Conservation (phyloP, 257 asterid genomes). For the Penstemon davidsonii region DNA sequence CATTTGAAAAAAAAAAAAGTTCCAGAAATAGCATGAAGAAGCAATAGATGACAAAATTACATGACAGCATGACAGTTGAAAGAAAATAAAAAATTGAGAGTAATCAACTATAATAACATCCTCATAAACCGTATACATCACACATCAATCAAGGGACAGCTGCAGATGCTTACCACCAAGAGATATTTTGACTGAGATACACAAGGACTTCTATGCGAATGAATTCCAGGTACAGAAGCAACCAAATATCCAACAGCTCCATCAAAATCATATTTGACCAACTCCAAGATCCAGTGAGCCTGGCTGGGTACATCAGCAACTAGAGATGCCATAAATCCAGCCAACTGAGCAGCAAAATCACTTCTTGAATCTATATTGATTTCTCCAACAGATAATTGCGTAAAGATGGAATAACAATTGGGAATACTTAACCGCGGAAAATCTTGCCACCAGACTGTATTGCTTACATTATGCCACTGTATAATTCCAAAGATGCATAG, state of each 20-base stretch:
- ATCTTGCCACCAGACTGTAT: conserved; percentile 97
- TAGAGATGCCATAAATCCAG: conserved; percentile 76
- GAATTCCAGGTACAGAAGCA: conserved; percentile 83
- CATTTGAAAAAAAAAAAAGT: neutral
- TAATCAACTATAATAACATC: conserved; percentile 12
- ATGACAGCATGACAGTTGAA: conserved; percentile 5
- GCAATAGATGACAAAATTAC: conserved; percentile 2
- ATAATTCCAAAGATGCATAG: conserved; percentile 31
- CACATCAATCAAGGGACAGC: conserved; percentile 15
- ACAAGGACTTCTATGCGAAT: conserved; percentile 50
- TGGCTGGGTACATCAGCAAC: conserved; percentile 76
- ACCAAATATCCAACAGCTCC: conserved; percentile 71
- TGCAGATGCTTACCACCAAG: conserved; percentile 52
- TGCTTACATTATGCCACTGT: conserved; percentile 85
- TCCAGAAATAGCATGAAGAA: neutral
- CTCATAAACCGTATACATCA: neutral
- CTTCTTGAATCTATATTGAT: conserved; percentile 39
- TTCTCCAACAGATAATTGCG: conserved; percentile 50
- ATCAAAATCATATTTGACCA: conserved; percentile 63
- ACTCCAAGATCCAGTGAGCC: conserved; percentile 78
- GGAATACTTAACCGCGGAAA: conserved; percentile 63
- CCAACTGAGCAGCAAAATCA: conserved; percentile 84
- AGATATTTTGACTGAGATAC: conserved; percentile 45
- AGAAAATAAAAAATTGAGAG: conserved; percentile 3
- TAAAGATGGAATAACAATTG: conserved; percentile 61